Evolutionary conservation across 768 basidiomycete species (phyloP), one percentile per base, ranked within the genome.

Genomic region (Termitomyces titanicus): DNA sequence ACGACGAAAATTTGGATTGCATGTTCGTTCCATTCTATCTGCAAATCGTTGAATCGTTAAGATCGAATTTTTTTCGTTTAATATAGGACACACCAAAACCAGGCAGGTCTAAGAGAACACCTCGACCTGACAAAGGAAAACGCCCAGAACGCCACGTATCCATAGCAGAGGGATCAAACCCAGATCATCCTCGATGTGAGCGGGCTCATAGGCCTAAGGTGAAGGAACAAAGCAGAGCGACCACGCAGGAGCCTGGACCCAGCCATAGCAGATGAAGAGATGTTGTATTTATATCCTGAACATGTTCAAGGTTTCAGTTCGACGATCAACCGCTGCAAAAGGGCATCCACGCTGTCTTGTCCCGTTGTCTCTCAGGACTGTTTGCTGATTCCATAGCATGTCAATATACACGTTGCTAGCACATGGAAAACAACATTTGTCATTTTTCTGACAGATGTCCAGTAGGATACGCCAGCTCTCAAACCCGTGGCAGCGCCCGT

Each of bases 21-120:
- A 51, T 3, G 55, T 56, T 56, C 20, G 55, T 45, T 3, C 27
- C n/a, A n/a, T n/a, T 45, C 33, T 25, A 25, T 47, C 46, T n/a
- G 27, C 12, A 18, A 25, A 6, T 11, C 17, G 20, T 15, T 13
- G 5, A 15, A 27, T 31, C 33, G 17, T 45, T 13, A 24, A 25
- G 22, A 24, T 45, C 25, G 8, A 25, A n/a, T 15, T 12, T 6
- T 20, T 18, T 37, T 20, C 24, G 6, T 20, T 10, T 6, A 6
- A 9, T 39, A 0, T 20, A 56, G 55, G 27, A 42, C 27, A 51
- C 55, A 24, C 49, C 55, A 39, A 51, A 46, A 31, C 43, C 49
- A 38, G 35, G 47, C 24, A 43, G 54, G 17, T 45, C 34, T 22
- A 49, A 48, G 34, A 42, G 17, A 38, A 33, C 43, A 8, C 49